Conservation (phyloP, 108 stramenopile species). For the Cylindrotheca fusiformis region DNA sequence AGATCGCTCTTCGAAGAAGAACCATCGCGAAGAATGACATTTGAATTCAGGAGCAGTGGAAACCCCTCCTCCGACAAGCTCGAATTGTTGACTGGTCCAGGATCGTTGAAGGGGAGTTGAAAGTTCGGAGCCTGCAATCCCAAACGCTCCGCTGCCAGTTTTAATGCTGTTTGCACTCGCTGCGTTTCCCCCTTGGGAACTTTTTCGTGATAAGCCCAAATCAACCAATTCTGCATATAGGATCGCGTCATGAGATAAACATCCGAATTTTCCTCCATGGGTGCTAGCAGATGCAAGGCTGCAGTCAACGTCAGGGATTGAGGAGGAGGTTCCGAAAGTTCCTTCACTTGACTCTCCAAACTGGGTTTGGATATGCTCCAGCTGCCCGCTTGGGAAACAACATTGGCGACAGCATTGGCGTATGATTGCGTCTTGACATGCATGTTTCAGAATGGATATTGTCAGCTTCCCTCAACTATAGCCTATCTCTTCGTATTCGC, state of each 20-base stretch:
- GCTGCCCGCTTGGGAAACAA: neutral
- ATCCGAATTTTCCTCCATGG: slow-evolving; percentile 26
- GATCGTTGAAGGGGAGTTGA: slow-evolving; percentile 35
- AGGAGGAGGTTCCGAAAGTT: slow-evolving; percentile 37
- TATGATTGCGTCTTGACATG: slow-evolving; percentile 1
- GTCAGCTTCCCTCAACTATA: no score
- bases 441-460: neutral
- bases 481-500: no score
- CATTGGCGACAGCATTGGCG: slow-evolving; percentile 3
- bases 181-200: slow-evolving; percentile 25
- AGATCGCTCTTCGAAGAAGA: slow-evolving; percentile 2
- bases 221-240: slow-evolving; percentile 68
- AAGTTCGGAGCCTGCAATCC: slow-evolving; percentile 29
- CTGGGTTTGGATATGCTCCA: neutral
- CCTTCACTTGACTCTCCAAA: slow-evolving; percentile 24
- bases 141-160: slow-evolving; percentile 31
- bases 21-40: slow-evolving; percentile 44
- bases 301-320: slow-evolving; percentile 39
- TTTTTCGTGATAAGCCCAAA: slow-evolving; percentile 62
- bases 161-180: slow-evolving; percentile 34
- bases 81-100: slow-evolving; percentile 69
- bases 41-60: slow-evolving; percentile 51
- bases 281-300: slow-evolving; percentile 41
- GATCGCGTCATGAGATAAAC: slow-evolving; percentile 52
- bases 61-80: slow-evolving; percentile 42